Base-by-base conservation (phyloP, 768 basidiomycete species). In the Suillus ampliporus region DNA sequence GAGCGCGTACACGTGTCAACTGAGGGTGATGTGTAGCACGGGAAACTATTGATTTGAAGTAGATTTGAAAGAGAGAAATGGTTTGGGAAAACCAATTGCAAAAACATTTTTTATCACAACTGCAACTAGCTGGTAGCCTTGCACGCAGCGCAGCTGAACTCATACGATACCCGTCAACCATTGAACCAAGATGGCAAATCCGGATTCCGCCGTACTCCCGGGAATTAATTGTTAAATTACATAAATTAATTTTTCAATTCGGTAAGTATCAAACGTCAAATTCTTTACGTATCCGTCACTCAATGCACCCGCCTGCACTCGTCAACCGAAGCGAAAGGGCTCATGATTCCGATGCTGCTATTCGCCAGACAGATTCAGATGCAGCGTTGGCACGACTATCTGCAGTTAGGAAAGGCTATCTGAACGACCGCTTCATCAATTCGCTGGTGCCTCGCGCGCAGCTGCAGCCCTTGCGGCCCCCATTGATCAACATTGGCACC, bases 401-500 rank as follows among this genome's bases (percentile, higher is more conserved):
- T n/a, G 95, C 96, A 17, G 86, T 89, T 8, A 84, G 84, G 61
- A 88, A 89, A 66, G 83, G 84, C n/a, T 98, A 99, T 72, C 76
- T 97, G 23, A 61, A 78, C 5, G 96, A 97, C 74, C 87, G 89
- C 6, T 97, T 84, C 74, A 83, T 93, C 60, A 75, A 78, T 6
- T 71, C 82, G 57, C 81, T 98, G 61, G 84, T 95, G 54, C 86
- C 89, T 40, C 84, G 89, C 14, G 81, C 89, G 3, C 86, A 88
- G 68, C 77, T 87, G 31, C 82, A 84, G 58, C 82, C 84, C 2
- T 61, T 74, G 4, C 83, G 90, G 1, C 89, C 95, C 2, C 97
- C 96, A 0, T 76, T 99, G 68, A 99, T 99, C 81, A 99, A 99
- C 74, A 82, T 97, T 47, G 97, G 97, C 19, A 99, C 97, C 1